Conservation (phyloP, 352 stramenopile genomes). For the Peronosclerospora sorghi region DNA sequence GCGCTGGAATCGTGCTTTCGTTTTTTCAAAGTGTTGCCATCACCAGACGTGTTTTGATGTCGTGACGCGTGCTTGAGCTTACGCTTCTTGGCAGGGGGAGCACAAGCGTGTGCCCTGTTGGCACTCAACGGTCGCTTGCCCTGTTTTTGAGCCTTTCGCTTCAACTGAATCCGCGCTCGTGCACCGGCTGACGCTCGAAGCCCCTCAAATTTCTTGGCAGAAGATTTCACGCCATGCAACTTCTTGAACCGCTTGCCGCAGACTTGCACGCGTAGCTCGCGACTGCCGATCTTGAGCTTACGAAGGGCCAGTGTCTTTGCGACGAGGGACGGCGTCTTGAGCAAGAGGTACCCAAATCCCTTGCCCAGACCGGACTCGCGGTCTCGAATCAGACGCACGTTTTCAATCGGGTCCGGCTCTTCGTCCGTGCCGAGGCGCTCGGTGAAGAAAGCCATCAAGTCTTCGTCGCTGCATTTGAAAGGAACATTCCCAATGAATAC, state of each 20-base stretch:
- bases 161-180: slow-evolving; percentile 45
- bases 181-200: slow-evolving; percentile 39
- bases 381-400: slow-evolving; percentile 85
- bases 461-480: slow-evolving; percentile 77
- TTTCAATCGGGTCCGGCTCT: slow-evolving; percentile 58
- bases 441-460: slow-evolving; percentile 57
- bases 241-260: slow-evolving; percentile 83
- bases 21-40: slow-evolving; percentile 21
- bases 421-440: slow-evolving; percentile 61
- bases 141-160: slow-evolving; percentile 33
- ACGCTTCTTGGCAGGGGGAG: slow-evolving; percentile 28
- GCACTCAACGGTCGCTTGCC: slow-evolving; percentile 4
- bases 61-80: slow-evolving; percentile 53
- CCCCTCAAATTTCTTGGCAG: slow-evolving; percentile 50
- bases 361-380: slow-evolving; percentile 83
- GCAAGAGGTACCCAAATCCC: slow-evolving; percentile 86
- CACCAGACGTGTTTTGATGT: slow-evolving; percentile 18
- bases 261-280: slow-evolving; percentile 63
- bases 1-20: slow-evolving; percentile 13
- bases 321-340: slow-evolving; percentile 54
- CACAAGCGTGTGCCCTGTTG: slow-evolving; percentile 12
- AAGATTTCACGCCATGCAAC: slow-evolving; percentile 40
- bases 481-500: slow-evolving; percentile 88
- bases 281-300: slow-evolving; percentile 53
- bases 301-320: slow-evolving; percentile 61